A percentile compares a stretch with the other conserved stretches of the same genome.
Conservation (phyloP, 2,329 filamentous ascomycete genomes). For the Phoma sp. region DNA sequence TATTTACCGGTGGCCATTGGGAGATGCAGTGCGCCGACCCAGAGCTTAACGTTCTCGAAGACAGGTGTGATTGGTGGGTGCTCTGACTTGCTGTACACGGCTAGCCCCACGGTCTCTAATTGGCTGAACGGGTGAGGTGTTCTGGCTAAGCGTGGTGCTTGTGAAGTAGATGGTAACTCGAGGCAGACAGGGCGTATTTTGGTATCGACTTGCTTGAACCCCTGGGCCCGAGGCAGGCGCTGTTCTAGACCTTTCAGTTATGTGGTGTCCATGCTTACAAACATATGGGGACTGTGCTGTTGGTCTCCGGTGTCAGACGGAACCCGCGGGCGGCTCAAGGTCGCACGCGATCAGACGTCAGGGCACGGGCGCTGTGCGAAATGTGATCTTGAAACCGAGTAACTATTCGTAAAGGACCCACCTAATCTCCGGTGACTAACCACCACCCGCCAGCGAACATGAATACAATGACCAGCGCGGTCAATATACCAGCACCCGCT, state of each 20-base stretch:
- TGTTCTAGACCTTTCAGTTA: background rate
- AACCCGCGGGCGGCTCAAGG: too few relatives aligned
- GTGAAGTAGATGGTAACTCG: background rate
- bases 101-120: background rate
- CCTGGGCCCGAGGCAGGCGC: background rate
- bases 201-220: too few relatives aligned
- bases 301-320: too few relatives aligned
- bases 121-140: background rate
- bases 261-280: too few relatives aligned
- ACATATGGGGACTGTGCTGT: too few relatives aligned
- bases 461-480: constrained; percentile 60
- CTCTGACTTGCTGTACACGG: background rate
- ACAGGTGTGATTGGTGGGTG: background rate
- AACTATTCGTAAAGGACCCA: background rate
- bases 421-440: constrained; percentile 48
- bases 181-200: constrained; percentile 2
- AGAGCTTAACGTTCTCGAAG: background rate
- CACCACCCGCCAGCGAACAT: constrained; percentile 62
- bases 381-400: too few relatives aligned
- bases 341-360: background rate
- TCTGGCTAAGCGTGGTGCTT: background rate
- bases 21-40: background rate
- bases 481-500: constrained; percentile 71
- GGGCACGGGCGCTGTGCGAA: background rate
- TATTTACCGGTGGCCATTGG: background rate